Evolutionary conservation across 257 asterid genomes (phyloP), one percentile per base, ranked within the genome.

Genomic region (Nicotiana obtusifolia): DNA sequence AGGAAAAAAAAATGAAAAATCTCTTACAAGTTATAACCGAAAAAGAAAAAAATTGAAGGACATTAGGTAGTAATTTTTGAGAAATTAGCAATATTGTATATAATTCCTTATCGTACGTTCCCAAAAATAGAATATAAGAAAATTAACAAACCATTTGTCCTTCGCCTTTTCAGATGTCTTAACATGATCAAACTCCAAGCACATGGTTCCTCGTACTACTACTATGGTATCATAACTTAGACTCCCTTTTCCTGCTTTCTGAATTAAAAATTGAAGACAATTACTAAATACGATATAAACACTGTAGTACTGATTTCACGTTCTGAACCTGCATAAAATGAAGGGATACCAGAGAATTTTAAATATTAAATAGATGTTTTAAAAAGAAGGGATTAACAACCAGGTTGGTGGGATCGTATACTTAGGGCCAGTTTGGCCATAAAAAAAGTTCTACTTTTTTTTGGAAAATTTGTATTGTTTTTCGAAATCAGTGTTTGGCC

Each of bases 201-300:
- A 69, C 78, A 69, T 69, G 78, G 13, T 41, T 69, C 59, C 78
- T 71, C 78, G 78, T 71, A 44, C 78, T 69, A 11, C 59, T 41
- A 15, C 59, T 41, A 20, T 20, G 35, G 56, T 52, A 52, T 52
- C 56, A 10, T 52, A 52, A 52, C 15, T 13, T 69, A 41, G 35
- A 69, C 20, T 41, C 78, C 78, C 78, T 69, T 69, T 5, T 69
- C 56, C 30, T 37, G 30, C n/a, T 41, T 10, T 19, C 28, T 10
- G 1, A 69, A 41, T 44, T 20, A 2, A 71, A 41, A 20, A 22
- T 71, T 71, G 11, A 44, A 69, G 78, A 20, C 78, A 69, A 69
- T 41, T 69, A 69, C 78, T 33, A 41, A 41, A 71, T 59, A 71
- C 59, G 56, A 69, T 41, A 44, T 37, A 71, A 41, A 20, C 6